Base-by-base conservation (phyloP, 2,329 filamentous ascomycete genomes). In the Rhinocladiella mackenziei region DNA sequence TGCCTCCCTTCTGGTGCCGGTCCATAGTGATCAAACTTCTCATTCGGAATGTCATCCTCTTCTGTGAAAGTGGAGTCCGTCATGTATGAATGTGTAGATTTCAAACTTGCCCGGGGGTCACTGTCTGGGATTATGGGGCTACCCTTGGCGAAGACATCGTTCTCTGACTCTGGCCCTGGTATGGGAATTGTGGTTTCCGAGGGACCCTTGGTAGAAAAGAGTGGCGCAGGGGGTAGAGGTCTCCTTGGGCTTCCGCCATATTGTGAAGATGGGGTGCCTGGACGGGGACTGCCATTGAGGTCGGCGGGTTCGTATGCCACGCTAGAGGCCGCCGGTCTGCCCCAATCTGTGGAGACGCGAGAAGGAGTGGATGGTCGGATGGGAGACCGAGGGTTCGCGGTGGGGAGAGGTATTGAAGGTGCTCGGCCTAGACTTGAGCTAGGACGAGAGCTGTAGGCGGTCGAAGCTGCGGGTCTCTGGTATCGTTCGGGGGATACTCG, bases 221-320 rank as follows among this genome's bases (percentile, higher is more conserved):
- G 72, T 3, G 92, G 92, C 20, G 89, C 87, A 0, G 89, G 88
- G 2, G 92, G 92, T 22, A 97, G 73, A 3, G 91, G 91, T 43
- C 91, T 78, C 56, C 88, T 80, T 8, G 89, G 87, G 60, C 88
- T 94, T 3, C 89, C 86, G 14, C 89, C 86, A 63, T 97, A 96
- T 62, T 81, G 77, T 2, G 88, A 91, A 1, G 89, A 89, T 1
- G 91, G 89, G 0, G 91, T 96, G 4, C 91, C 91, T 1, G 92
- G 91, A 46, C 92, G 74, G 5, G 92, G 89, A 50, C 80, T 89
- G 36, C 92, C 92, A 59, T 97, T 91, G 47, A 97, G 68, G 57
- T 96, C 89, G 15, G 83, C 76, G 0, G 89, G 87, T 65, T 97
- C 92, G 65, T 92, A 97, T 3, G 81, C 75, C 17, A 83, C 71